Conservation (phyloP, 23 red algal genomes). For the Gracilaria vermiculophylla region DNA sequence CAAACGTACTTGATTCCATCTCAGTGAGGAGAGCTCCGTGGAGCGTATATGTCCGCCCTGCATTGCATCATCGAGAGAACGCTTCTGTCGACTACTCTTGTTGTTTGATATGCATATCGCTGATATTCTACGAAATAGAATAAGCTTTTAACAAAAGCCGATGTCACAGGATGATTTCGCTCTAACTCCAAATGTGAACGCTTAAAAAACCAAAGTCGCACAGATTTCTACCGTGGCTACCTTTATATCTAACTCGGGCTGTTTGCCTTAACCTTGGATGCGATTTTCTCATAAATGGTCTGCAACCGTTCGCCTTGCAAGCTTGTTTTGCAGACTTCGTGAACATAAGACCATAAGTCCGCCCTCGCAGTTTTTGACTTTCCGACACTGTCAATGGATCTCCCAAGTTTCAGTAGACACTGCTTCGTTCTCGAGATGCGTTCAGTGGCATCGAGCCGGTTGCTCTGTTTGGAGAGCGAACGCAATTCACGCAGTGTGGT, state of each 20-base stretch:
- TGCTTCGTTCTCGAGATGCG: constrained; percentile 64
- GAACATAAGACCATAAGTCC: constrained; percentile 68
- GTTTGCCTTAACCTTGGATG: constrained; percentile 12
- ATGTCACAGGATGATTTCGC: not conserved
- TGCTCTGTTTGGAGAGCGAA: constrained; percentile 47
- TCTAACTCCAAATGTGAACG: constrained; percentile 7
- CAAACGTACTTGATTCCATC: not conserved
- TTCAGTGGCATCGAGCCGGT: constrained; percentile 53
- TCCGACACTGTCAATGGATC: constrained; percentile 30
- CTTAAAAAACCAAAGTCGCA: constrained; percentile 1
- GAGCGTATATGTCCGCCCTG: not conserved
- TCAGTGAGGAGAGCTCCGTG: not conserved
- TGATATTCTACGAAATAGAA: not conserved
- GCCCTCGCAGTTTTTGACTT: not conserved
- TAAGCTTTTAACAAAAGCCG: not conserved
- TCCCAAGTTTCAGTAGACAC: constrained; percentile 65
- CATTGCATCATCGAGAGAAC: not conserved
- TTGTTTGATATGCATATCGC: not conserved
- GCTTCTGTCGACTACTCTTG: not conserved
- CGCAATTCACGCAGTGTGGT: constrained; percentile 57
- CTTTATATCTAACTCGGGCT: not conserved
- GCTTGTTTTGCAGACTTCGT: constrained; percentile 57
- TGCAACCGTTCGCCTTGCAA: constrained; percentile 62
- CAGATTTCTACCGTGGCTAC: not conserved
- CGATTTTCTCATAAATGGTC: constrained; percentile 60